Evolutionary conservation across 345 rosid species (phyloP).

Genomic region (Populus alba): DNA sequence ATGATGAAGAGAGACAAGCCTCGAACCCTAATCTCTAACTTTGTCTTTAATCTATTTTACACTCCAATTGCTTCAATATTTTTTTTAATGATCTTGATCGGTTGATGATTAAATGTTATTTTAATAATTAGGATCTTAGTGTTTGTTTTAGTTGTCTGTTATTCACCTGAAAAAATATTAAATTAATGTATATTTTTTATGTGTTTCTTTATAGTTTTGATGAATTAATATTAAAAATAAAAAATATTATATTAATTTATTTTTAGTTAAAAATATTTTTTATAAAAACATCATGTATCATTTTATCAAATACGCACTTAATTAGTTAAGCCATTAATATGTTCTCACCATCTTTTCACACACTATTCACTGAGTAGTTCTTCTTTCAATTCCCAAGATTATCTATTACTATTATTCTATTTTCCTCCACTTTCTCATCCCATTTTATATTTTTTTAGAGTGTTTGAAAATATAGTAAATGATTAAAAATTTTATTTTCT

Average conservation of each 20-base stretch:
- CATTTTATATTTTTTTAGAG: background rate
- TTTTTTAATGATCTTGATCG: background rate
- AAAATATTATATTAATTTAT: no score
- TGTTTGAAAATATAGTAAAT: no score
- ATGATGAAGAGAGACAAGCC: conserved; percentile 43
- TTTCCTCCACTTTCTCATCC: conserved; percentile 17
- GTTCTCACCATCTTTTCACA: conserved; percentile 27
- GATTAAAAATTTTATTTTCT: no score
- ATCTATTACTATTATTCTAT: conserved; percentile 12
- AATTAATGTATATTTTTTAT: no score
- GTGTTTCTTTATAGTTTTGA: no score
- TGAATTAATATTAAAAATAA: no score
- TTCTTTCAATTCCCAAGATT: conserved; percentile 58
- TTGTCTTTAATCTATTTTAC: conserved; percentile 40
- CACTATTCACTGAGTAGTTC: conserved; percentile 31
- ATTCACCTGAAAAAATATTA: no score
- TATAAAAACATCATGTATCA: no score
- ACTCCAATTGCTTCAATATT: background rate
- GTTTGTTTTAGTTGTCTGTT: no score
- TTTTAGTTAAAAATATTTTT: no score
- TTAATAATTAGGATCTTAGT: background rate
- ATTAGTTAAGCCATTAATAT: background rate
- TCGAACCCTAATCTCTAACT: conserved; percentile 41
- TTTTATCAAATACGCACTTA: background rate
- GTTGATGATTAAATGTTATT: background rate